phyloP scores from a whole-genome alignment of 495 filamentous ascomycete genomes.

The Tuber microsphaerosporum region DNA sequence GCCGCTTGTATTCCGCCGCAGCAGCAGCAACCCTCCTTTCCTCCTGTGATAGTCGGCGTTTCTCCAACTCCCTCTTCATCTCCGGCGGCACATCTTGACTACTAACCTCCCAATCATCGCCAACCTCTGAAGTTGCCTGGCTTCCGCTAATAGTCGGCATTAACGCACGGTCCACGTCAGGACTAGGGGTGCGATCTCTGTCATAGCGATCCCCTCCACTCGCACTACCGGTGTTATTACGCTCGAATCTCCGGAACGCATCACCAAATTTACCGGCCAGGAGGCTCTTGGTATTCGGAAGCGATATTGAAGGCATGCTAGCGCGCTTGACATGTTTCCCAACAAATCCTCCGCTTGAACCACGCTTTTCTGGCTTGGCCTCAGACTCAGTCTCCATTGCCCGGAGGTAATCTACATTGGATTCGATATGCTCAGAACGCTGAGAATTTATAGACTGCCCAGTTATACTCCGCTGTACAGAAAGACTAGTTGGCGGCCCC shows the following conservation, averaged over 20 bases:
- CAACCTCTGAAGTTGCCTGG: conserved; percentile 63
- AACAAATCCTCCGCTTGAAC: conserved; percentile 47
- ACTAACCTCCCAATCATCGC: conserved; percentile 58
- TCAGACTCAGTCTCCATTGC: conserved; percentile 67
- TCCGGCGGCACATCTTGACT: conserved; percentile 74
- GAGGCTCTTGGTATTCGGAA: conserved; percentile 61
- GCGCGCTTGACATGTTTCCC: conserved; percentile 70
- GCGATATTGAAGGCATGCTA: conserved; percentile 69
- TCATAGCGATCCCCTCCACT: conserved; percentile 24
- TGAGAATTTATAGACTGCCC: conserved; percentile 49
- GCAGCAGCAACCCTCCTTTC: conserved; percentile 87
- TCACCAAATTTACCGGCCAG: conserved; percentile 89
- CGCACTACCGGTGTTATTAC: conserved; percentile 49
- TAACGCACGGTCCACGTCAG: conserved; percentile 43
- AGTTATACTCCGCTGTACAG: conserved; percentile 28
- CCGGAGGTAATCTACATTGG: conserved; percentile 80
- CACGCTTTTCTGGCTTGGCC: conserved; percentile 62
- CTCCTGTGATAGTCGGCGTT: conserved; percentile 73
- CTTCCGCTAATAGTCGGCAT: conserved; percentile 66
- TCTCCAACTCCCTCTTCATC: conserved; percentile 82
- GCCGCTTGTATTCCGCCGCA: conserved; percentile 80
- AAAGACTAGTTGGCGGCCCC: conserved; percentile 19
- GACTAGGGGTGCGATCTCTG: conserved; percentile 45
- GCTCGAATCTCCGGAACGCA: conserved; percentile 88
- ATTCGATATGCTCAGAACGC: conserved; percentile 53